Conservation (phyloP, 1,139 yeast genomes). For the Blastobotrys niveus region DNA sequence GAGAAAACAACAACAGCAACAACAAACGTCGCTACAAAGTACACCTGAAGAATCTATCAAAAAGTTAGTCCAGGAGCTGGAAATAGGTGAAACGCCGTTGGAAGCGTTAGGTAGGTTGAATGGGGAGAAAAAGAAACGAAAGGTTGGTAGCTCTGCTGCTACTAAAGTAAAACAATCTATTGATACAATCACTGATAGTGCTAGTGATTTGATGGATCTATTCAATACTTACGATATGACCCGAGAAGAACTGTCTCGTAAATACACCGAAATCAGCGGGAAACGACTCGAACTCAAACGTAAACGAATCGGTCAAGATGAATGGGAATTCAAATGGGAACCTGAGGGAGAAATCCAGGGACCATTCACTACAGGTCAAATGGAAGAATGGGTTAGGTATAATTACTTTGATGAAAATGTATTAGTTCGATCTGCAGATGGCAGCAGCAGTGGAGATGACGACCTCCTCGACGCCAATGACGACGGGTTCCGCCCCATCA, state of each 20-base stretch:
- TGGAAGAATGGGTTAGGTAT: conserved; percentile 52
- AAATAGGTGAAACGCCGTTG: conserved; percentile 59
- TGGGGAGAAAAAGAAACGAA: conserved; percentile 13
- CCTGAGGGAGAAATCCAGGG: conserved; percentile 49
- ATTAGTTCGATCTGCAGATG: not conserved
- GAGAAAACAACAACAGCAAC: conserved; percentile 20
- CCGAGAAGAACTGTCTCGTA: conserved; percentile 5
- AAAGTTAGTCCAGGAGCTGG: conserved; percentile 41
- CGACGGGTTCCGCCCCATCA: conserved; percentile 4
- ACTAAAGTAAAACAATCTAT: conserved; percentile 25
- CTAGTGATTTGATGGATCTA: conserved; percentile 41
- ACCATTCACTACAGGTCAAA: conserved; percentile 51
- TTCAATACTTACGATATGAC: conserved; percentile 28
- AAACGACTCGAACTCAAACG: conserved; percentile 34
- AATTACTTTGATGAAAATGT: conserved; percentile 43
- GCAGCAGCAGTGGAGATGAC: too few relatives aligned
- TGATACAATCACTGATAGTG: conserved; percentile 44
- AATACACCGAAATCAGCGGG: conserved; percentile 6
- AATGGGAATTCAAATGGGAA: conserved; percentile 63
- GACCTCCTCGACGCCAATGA: too few relatives aligned
- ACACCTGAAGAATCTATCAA: conserved; percentile 25
- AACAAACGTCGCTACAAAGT: conserved; percentile 3
- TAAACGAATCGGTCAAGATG: conserved; percentile 34
- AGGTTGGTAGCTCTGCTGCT: conserved; percentile 5
- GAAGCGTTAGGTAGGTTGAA: conserved; percentile 44